These are phyloP conservation scores for Trichosanthes truncata DNA, from an alignment of 306 rosid species.

Conservation along the genomic window DNA sequence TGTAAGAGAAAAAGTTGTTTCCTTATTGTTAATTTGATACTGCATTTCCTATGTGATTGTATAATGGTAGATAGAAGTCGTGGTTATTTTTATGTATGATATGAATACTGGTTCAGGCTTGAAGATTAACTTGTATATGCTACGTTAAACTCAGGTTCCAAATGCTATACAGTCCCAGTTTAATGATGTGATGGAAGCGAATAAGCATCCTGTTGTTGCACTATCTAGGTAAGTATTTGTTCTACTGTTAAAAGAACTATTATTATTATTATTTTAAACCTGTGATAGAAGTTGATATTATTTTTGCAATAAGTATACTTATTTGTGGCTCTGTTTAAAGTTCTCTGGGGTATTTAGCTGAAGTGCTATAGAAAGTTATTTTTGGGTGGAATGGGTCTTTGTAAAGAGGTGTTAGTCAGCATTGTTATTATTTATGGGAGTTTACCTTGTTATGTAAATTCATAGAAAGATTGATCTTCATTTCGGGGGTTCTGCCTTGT, in stretches of 20 bases:
- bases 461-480: no score
- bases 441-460: no score
- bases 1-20: not conserved
- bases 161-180: conserved; percentile 56
- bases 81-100: not conserved
- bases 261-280: not conserved
- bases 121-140: conserved; percentile 9
- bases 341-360: no score
- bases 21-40: not conserved
- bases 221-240: conserved; percentile 58
- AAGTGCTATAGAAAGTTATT: not conserved
- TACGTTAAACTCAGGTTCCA: conserved; percentile 59
- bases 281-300: not conserved
- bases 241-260: not conserved
- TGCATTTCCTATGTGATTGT: not conserved
- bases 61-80: not conserved
- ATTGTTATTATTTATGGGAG: no score
- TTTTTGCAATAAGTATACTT: not conserved
- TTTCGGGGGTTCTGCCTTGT: no score
- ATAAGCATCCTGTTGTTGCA: conserved; percentile 66
- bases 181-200: conserved; percentile 48
- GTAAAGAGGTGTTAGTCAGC: no score
- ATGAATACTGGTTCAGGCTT: not conserved
- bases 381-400: no score
- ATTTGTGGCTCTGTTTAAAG: not conserved